These are phyloP conservation scores for Hirschioporus abietinus DNA, from an alignment of 768 basidiomycete species.

Conservation along the genomic window DNA sequence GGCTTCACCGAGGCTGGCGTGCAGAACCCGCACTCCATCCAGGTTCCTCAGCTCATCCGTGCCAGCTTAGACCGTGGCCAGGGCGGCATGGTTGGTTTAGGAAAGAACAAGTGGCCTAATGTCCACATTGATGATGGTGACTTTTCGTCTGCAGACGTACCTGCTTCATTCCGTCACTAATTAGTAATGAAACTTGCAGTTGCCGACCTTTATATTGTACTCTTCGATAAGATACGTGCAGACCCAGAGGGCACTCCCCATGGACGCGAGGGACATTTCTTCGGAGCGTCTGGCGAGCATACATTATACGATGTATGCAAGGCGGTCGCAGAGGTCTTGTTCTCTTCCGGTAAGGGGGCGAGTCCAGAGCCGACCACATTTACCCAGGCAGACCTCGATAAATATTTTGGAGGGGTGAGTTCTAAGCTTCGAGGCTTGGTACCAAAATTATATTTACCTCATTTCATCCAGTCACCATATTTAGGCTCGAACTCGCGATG, in stretches of 20 bases:
- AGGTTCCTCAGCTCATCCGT: constrained; percentile 44
- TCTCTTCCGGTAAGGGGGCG: constrained; percentile 23
- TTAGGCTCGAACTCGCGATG: constrained; percentile 36
- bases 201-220: constrained; percentile 35
- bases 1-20: constrained; percentile 46
- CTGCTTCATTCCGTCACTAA: constrained; percentile 1
- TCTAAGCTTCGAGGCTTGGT: not conserved
- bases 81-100: constrained; percentile 51
- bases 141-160: not conserved
- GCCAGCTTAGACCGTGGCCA: constrained; percentile 41
- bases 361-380: constrained; percentile 40
- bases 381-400: constrained; percentile 33
- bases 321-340: constrained; percentile 30
- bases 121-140: constrained; percentile 52
- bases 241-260: constrained; percentile 18
- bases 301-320: constrained; percentile 28
- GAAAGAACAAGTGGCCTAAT: constrained; percentile 55
- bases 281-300: constrained; percentile 28
- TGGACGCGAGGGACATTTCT: constrained; percentile 31
- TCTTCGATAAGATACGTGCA: constrained; percentile 34
- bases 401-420: constrained; percentile 30
- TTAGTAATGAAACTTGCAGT: constrained; percentile 23
- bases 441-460: not conserved
- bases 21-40: constrained; percentile 46
- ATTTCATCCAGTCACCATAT: not conserved